These are phyloP conservation scores for Annulohypoxylon stygium DNA, from an alignment of 495 filamentous ascomycete species.

Conservation along the genomic window DNA sequence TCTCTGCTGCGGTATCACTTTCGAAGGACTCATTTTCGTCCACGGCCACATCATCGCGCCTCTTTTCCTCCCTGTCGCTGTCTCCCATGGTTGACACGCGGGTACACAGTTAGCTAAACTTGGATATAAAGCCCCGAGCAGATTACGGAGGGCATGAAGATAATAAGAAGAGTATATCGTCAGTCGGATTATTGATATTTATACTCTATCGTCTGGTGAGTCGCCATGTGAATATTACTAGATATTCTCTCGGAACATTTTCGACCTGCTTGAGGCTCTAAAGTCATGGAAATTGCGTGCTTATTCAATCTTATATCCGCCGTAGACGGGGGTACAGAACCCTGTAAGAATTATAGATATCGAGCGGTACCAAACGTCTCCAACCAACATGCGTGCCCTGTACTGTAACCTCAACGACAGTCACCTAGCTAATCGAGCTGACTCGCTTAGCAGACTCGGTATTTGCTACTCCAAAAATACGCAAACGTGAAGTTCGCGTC, in stretches of 20 bases:
- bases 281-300: slow-evolving; percentile 25
- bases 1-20: slow-evolving; percentile 33
- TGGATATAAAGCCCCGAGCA: neutral
- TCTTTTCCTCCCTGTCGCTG: slow-evolving; percentile 26
- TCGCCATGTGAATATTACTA: neutral
- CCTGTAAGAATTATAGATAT: neutral
- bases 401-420: neutral
- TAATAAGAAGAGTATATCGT: neutral
- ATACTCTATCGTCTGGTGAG: neutral
- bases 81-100: slow-evolving; percentile 16
- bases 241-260: no score
- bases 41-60: slow-evolving; percentile 6
- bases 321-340: neutral
- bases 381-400: slow-evolving; percentile 15
- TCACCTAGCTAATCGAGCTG: slow-evolving; percentile 19
- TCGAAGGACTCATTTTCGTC: slow-evolving; percentile 19
- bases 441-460: slow-evolving; percentile 14
- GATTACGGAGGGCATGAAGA: neutral
- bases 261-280: neutral
- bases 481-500: slow-evolving; percentile 31
- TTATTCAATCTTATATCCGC: neutral
- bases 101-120: neutral
- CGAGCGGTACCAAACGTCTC: neutral
- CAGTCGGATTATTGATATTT: neutral
- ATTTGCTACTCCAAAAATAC: slow-evolving; percentile 1